Conservation (phyloP, 371 early-diverging fungal genomes). For the Haplosporangium sp. region DNA sequence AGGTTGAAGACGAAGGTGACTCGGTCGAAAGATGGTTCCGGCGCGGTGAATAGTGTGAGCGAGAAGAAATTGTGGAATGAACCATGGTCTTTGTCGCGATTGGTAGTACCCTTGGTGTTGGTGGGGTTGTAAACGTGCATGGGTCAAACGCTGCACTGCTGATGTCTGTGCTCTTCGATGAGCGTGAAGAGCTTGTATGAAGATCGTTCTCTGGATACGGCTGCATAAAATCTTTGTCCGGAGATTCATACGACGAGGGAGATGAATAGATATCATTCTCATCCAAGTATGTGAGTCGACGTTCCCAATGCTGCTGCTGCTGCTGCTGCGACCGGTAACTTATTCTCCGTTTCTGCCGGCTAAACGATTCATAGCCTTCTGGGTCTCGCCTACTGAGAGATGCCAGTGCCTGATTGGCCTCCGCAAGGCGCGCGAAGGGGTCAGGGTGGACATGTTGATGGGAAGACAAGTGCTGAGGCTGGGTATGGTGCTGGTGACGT, state of each 20-base stretch:
- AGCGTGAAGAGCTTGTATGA: background rate
- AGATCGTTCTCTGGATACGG: background rate
- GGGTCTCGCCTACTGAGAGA: conserved; percentile 8
- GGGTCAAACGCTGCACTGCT: background rate
- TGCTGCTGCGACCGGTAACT: background rate
- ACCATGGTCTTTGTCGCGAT: background rate
- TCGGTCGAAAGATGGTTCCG: conserved; percentile 12
- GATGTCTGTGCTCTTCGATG: background rate
- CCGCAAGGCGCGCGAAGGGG: conserved; percentile 29
- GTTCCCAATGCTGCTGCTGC: background rate
- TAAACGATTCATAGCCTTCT: background rate
- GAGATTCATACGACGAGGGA: conserved; percentile 1
- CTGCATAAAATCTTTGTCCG: background rate
- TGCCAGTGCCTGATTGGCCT: conserved; percentile 34
- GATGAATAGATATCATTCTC: conserved; percentile 17
- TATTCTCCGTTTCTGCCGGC: background rate
- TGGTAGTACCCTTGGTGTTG: conserved; percentile 27
- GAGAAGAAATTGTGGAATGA: background rate
- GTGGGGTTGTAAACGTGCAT: conserved; percentile 9
- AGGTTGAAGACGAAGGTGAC: conserved; percentile 36
- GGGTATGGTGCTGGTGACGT: background rate
- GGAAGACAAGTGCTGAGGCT: background rate
- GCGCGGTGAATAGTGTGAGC: conserved; percentile 6
- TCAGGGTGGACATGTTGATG: conserved; percentile 6
- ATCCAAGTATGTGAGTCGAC: background rate